Percentiles rank a stretch among this genome's conserved stretches.
phyloP scores from a whole-genome alignment of 2,329 filamentous ascomycete genomes.

The Coniochaeta pulveracea region DNA sequence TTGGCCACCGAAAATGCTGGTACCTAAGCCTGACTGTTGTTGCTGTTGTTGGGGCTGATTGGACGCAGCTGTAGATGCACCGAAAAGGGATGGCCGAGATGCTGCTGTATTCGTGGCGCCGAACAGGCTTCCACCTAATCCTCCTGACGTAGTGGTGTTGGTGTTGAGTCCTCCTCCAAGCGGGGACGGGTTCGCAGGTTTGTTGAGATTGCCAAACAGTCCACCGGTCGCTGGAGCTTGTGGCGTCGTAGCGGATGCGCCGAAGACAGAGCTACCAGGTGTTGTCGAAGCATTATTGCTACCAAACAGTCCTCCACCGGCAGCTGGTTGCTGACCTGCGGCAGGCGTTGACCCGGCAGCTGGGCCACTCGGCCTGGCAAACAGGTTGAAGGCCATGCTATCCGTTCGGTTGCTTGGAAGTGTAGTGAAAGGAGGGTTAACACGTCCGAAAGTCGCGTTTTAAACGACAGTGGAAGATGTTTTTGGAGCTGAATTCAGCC shows the following conservation, averaged over 20 bases:
- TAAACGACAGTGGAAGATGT: not conserved
- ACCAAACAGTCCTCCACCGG: constrained; percentile 1
- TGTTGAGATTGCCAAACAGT: constrained; percentile 1
- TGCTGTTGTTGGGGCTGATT: constrained; percentile 10
- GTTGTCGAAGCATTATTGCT: not conserved
- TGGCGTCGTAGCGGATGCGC: not conserved
- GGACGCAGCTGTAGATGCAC: not conserved
- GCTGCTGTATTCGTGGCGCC: not conserved
- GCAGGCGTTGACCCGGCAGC: not conserved
- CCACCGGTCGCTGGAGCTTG: not conserved
- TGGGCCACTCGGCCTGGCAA: too few relatives aligned
- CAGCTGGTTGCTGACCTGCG: not conserved
- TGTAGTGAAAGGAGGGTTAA: too few relatives aligned
- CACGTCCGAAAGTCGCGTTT: too few relatives aligned
- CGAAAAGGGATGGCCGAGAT: constrained; percentile 4
- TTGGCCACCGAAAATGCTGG: constrained; percentile 13
- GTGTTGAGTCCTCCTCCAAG: too few relatives aligned
- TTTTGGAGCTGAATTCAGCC: too few relatives aligned
- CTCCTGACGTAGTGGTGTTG: not conserved
- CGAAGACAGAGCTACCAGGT: constrained; percentile 1
- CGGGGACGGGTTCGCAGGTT: too few relatives aligned
- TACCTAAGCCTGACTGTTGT: constrained; percentile 8
- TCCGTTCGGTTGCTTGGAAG: too few relatives aligned
- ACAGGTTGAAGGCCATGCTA: too few relatives aligned
- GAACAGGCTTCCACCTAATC: not conserved